These are phyloP conservation scores for Microcyclosporella mali DNA, from an alignment of 2,329 filamentous ascomycete genomes.

Conservation along the genomic window DNA sequence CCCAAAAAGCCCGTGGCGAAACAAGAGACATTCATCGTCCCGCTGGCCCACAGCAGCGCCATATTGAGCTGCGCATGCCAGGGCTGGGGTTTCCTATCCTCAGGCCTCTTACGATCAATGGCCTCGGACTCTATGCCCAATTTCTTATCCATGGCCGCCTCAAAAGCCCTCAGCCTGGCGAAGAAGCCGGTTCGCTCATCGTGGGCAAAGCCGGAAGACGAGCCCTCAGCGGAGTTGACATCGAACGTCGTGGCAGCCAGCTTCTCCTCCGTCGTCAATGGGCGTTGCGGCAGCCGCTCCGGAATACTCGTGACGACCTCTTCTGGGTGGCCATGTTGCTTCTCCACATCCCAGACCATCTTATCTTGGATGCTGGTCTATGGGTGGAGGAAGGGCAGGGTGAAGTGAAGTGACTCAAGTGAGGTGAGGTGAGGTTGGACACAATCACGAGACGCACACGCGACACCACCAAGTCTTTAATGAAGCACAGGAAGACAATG, in stretches of 20 bases:
- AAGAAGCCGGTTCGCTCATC: constrained; percentile 24
- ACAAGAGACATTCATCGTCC: constrained; percentile 33
- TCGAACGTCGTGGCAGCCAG: constrained; percentile 22
- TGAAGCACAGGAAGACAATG: neutral
- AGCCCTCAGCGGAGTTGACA: constrained; percentile 13
- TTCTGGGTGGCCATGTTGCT: constrained; percentile 19
- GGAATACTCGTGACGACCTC: constrained; percentile 12
- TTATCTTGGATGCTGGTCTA: too few species aligned
- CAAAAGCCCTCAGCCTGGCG: constrained; percentile 31
- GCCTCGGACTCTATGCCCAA: constrained; percentile 45
- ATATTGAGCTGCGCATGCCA: constrained; percentile 32
- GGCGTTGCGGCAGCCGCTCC: constrained; percentile 15
- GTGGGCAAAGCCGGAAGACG: neutral
- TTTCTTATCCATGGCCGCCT: constrained; percentile 40
- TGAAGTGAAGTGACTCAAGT: constrained; percentile 2
- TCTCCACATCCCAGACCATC: constrained; percentile 18
- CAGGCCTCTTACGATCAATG: constrained; percentile 41
- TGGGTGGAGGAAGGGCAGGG: too few species aligned
- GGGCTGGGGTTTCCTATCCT: constrained; percentile 40
- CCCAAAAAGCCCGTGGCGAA: constrained; percentile 42
- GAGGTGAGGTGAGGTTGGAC: neutral
- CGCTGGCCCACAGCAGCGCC: constrained; percentile 31
- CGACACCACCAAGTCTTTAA: neutral
- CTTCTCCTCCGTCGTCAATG: constrained; percentile 27
- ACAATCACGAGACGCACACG: neutral